A percentile compares a stretch with the other conserved stretches of the same genome.
phyloP scores from a whole-genome alignment of 192 early-diverging fungal genomes.

The Haplosporangium gracile region DNA sequence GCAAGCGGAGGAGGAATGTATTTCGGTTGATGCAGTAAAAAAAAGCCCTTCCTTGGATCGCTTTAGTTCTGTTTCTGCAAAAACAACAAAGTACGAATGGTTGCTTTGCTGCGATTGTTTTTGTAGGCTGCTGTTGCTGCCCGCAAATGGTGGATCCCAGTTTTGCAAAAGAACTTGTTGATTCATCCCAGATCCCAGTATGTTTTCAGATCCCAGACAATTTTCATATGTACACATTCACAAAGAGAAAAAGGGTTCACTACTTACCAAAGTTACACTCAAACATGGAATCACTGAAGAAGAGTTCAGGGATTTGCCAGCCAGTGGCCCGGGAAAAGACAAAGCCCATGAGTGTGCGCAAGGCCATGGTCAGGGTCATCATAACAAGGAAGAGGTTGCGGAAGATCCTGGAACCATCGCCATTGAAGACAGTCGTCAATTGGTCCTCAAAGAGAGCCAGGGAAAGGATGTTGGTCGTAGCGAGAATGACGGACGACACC shows the following conservation, averaged over 20 bases:
- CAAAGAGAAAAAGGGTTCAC: slow-evolving; percentile 11
- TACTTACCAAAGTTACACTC: slow-evolving; percentile 69
- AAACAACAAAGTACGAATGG: background rate
- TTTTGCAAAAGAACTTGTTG: background rate
- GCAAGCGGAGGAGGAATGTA: slow-evolving; percentile 8
- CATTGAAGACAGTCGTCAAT: slow-evolving; percentile 58
- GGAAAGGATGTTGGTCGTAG: slow-evolving; percentile 62
- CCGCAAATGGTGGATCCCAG: background rate
- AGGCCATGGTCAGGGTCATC: slow-evolving; percentile 26
- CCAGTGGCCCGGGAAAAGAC: slow-evolving; percentile 66
- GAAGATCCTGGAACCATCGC: slow-evolving; percentile 48
- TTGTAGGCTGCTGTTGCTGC: no score
- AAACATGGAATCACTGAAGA: slow-evolving; percentile 66
- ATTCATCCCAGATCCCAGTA: slow-evolving; percentile 10
- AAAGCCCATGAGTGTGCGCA: slow-evolving; percentile 59
- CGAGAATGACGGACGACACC: slow-evolving; percentile 38
- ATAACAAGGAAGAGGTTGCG: slow-evolving; percentile 56
- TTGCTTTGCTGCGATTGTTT: background rate
- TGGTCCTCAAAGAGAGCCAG: slow-evolving; percentile 68
- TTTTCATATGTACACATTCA: background rate
- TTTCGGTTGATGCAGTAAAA: slow-evolving; percentile 1
- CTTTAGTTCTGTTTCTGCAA: background rate
- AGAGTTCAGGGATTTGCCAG: slow-evolving; percentile 61
- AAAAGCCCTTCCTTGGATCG: background rate
- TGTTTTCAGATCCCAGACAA: background rate